Percentiles rank a stretch among this genome's conserved stretches.
These are phyloP conservation scores for Lignosus rhinocerotis DNA, from an alignment of 1,284 basidiomycete species.

Conservation along the genomic window DNA sequence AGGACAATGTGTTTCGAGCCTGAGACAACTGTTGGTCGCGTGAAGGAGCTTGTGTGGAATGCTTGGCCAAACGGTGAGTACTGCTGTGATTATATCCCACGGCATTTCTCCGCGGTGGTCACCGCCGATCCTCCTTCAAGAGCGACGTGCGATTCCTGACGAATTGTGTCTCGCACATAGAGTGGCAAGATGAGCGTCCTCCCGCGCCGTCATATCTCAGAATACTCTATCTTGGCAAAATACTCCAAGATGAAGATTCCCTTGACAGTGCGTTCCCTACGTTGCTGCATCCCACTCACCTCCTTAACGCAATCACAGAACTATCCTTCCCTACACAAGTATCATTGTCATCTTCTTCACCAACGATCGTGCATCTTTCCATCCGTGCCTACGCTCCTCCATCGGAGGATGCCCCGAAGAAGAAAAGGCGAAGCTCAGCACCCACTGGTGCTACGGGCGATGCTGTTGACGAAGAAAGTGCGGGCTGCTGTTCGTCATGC, in stretches of 20 bases:
- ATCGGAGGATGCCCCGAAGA: conserved; percentile 49
- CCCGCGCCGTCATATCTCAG: conserved; percentile 79
- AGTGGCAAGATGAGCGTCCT: conserved; percentile 81
- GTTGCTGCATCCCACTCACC: background rate
- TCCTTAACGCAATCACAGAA: conserved; percentile 33
- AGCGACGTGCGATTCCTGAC: background rate
- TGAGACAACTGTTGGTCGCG: conserved; percentile 73
- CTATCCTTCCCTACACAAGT: conserved; percentile 51
- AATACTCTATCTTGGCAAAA: conserved; percentile 79
- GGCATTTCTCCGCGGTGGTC: background rate
- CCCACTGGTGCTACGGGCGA: conserved; percentile 8
- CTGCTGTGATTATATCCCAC: background rate
- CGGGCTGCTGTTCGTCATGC: conserved; percentile 32
- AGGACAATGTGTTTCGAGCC: conserved; percentile 80
- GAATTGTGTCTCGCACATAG: conserved; percentile 36
- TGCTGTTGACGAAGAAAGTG: conserved; percentile 21
- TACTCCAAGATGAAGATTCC: conserved; percentile 82
- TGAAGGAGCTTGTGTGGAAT: conserved; percentile 86
- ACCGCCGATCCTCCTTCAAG: background rate
- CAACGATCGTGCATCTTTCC: conserved; percentile 81
- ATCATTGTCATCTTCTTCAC: conserved; percentile 35
- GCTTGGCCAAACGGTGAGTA: conserved; percentile 75
- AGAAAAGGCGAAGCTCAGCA: conserved; percentile 43
- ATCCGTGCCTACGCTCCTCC: conserved; percentile 65
- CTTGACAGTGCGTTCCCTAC: conserved; percentile 56